Evolutionary conservation across 1,284 basidiomycete genomes (phyloP), one percentile per base, ranked within the genome.

Genomic region (Jaminaea rosea): DNA sequence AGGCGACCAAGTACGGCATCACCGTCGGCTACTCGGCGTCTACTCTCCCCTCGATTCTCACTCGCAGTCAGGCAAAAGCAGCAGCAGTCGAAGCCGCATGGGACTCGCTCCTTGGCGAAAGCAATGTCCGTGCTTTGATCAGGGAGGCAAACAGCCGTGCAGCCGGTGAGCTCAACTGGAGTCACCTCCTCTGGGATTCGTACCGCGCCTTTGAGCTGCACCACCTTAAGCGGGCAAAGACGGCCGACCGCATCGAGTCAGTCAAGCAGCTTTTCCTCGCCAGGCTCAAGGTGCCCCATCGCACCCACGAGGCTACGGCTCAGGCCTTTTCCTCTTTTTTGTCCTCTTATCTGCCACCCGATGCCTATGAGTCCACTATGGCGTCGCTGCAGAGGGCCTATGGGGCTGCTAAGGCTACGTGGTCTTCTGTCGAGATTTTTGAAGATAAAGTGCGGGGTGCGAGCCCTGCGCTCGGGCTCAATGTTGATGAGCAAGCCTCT

Each of bases 291-390:
- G 58, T 66, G 1, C 65, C 67, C 0, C 64, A 69, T 31, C 45
- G 26, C 10, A 37, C 15, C 6, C 52, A 68, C 42, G 59, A 63
- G 17, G 46, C 50, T 8, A 69, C 64, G 0, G 69, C 67, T 34
- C 62, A 68, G 37, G 46, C 42, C 7, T 67, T 62, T 41, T 65
- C 68, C 9, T 49, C 46, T 28, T 72, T 69, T 45, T 62, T 72
- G 29, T 62, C 61, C 0, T 34, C 52, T 3, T 44, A 62, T 47
- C 44, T 65, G 24, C 62, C 64, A 1, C 46, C 65, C 8, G 53
- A 61, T 11, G 58, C 50, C 26, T 72, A 72, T 52, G 70, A 72
- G 49, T 19, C 28, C 31, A 56, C 56, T 21, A 65, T 72, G 60
- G 48, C 62, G 5, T 51, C 59, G 1, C 63, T 67, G 3, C 64